Evolutionary conservation across 306 rosid genomes (phyloP), one percentile per base, ranked within the genome.

Genomic region (Acacia confusa): DNA sequence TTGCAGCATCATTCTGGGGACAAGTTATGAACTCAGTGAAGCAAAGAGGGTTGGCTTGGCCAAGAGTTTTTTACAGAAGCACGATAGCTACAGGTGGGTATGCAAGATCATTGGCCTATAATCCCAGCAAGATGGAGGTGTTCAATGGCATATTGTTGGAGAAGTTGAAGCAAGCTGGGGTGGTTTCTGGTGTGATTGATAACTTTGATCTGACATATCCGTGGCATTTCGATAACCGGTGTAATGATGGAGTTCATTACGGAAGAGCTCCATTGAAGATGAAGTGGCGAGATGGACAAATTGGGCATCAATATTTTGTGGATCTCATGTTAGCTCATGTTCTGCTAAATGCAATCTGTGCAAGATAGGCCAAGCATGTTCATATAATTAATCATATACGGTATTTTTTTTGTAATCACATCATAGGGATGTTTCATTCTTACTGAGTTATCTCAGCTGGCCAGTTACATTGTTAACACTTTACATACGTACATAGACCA

Each of bases 181-280:
- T 95, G 52, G 63, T 91, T 19, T 84, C 90, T 0, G 94, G 97
- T 1, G 96, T 93, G 82, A 89, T 95, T 13, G 99, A 95, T 77
- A 81, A 93, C 89, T 95, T 95, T 44, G 99, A 95, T 81, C 85
- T 95, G 89, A 93, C 97, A n/a, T 95, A 81, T 84, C 97, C 99
- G 0, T 95, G 98, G 99, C 99, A 95, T 87, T 95, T 76, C 77
- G 94, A 93, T 86, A 95, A 95, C 73, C 87, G 97, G 3, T 93
- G 99, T 82, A 95, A 89, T 0, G 99, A 95, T 45, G 99, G 99
- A 19, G 99, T 95, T 85, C 99, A 95, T 81, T 95, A 95, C 13
- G 98, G 99, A 72, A 89, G 99, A 32, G 94, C 91, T 72, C 99
- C 99, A 0, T 84, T 82, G 0, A 93, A 91, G 84, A 80, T 86